Base-by-base conservation (phyloP, 495 filamentous ascomycete genomes). In the Oidiodendron maius region DNA sequence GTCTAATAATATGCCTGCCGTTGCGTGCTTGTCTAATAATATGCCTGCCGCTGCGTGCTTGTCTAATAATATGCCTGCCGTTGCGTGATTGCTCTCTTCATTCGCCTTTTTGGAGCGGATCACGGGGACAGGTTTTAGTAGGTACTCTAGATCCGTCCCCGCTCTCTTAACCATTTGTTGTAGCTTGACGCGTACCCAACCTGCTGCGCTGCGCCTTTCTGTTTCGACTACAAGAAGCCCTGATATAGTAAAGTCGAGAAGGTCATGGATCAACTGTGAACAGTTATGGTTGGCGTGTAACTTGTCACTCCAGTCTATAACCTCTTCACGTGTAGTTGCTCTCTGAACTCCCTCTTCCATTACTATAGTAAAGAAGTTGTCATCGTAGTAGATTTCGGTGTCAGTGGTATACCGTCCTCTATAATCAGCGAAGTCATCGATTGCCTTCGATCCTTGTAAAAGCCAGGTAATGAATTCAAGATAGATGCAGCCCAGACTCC, bases 401-500 rank as follows among this genome's bases (percentile, higher is more conserved):
- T 15, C 24, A 37, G n/a, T 13, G 5, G 35, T n/a, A 8, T 2
- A 17, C 20, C 15, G 13, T 21, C 11, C 21, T 24, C 40, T 15
- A 13, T 6, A 24, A 3, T 23, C 17, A 11, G 40, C 12, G 16
- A 24, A 36, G 0, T 12, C n/a, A 4, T 44, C 37, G 5, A 40
- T 22, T 35, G 25, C 8, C 1, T 18, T 18, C 13, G 16, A 26
- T 26, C 32, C 28, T 23, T 34, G 17, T 42, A 30, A 22, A 20
- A 50, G 23, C 55, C 55, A 58, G 16, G 41, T 58, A 11, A 54
- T 10, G 15, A 58, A 58, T 40, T 71, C 69, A 1, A 73, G 58
- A 40, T 61, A 70, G 4, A 73, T 50, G 40, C 67, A 70, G 6
- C 67, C 70, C 6, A 73, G 59, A 6, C 58, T 61, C 66, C 66